phyloP scores from a whole-genome alignment of 2,329 filamentous ascomycete genomes.

The Colletotrichum lentis region DNA sequence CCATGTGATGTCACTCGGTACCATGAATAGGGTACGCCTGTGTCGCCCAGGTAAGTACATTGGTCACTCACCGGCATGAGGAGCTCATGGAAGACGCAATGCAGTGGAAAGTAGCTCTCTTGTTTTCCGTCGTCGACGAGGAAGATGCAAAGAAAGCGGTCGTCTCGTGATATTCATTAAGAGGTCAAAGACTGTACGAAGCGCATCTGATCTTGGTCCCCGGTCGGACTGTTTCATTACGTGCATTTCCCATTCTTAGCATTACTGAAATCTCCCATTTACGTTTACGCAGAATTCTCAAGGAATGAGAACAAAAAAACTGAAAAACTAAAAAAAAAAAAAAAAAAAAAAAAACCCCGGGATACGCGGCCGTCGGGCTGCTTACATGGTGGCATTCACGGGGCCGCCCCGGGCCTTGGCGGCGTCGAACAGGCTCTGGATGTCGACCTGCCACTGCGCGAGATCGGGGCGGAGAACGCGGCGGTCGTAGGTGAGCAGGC shows the following conservation, averaged over 20 bases:
- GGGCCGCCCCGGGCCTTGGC: slow-evolving; percentile 46
- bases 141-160: neutral
- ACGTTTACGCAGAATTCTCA: neutral
- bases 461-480: slow-evolving; percentile 64
- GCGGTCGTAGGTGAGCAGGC: slow-evolving; percentile 74
- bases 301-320: neutral
- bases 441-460: slow-evolving; percentile 67
- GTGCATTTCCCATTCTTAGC: slow-evolving; percentile 24
- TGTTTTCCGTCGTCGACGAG: neutral
- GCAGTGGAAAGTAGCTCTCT: too few relatives aligned
- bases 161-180: slow-evolving; percentile 28
- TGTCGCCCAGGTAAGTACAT: neutral
- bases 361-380: slow-evolving; percentile 3
- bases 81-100: neutral
- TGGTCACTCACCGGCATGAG: neutral
- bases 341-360: neutral
- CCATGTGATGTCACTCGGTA: neutral
- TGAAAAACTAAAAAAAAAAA: neutral
- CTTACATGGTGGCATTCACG: slow-evolving; percentile 29
- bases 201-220: slow-evolving; percentile 31
- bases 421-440: slow-evolving; percentile 66
- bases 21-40: neutral
- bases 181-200: slow-evolving; percentile 17
- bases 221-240: slow-evolving; percentile 28
- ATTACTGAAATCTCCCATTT: slow-evolving; percentile 17